These are phyloP conservation scores for Sapria himalayana DNA, from an alignment of 345 rosid genomes.

Conservation along the genomic window DNA sequence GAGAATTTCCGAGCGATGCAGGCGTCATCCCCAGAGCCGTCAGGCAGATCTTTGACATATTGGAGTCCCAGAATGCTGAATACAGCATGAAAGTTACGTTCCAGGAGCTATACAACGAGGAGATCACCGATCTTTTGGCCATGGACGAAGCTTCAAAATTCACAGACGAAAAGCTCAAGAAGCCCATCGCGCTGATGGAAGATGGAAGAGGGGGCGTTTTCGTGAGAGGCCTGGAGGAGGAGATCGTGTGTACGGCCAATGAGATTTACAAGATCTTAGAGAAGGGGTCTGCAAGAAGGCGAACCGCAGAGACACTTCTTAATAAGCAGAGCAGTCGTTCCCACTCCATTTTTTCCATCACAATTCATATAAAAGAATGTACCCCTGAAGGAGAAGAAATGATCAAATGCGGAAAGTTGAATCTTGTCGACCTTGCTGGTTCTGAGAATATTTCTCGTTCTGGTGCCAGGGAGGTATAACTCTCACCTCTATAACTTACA, in stretches of 20 bases:
- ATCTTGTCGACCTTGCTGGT: constrained; percentile 98
- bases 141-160: constrained; percentile 62
- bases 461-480: constrained; percentile 87
- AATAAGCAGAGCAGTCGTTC: constrained; percentile 99
- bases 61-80: constrained; percentile 80
- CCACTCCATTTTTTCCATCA: constrained; percentile 87
- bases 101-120: constrained; percentile 85
- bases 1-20: constrained; percentile 87
- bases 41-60: constrained; percentile 67
- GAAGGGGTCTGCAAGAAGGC: constrained; percentile 91
- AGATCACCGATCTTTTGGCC: constrained; percentile 93
- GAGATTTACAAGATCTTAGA: constrained; percentile 95
- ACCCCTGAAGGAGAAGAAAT: constrained; percentile 98
- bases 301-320: constrained; percentile 96
- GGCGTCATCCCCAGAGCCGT: constrained; percentile 98
- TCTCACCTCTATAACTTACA: too few relatives aligned
- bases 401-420: constrained; percentile 94
- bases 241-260: constrained; percentile 77
- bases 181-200: constrained; percentile 93
- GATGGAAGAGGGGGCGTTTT: constrained; percentile 98
- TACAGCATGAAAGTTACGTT: constrained; percentile 97
- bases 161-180: constrained; percentile 76
- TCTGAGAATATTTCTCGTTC: constrained; percentile 97
- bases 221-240: constrained; percentile 94
- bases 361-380: constrained; percentile 85